phyloP scores from a whole-genome alignment of 2,329 filamentous ascomycete species.

The Botryotinia calthae region DNA sequence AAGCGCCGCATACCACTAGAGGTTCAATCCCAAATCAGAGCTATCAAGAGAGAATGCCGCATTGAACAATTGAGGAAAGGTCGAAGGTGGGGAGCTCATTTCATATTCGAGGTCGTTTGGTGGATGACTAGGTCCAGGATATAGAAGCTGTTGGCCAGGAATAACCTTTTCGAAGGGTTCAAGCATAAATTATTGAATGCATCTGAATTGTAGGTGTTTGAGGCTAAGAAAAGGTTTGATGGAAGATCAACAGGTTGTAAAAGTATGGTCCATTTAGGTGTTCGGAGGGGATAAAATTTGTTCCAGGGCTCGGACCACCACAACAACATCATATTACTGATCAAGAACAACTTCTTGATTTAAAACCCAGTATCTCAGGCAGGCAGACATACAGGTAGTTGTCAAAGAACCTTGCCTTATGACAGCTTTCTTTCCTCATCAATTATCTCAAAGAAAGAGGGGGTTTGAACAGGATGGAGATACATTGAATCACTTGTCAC shows the following conservation, averaged over 20 bases:
- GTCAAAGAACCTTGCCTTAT: not conserved
- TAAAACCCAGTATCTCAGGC: not conserved
- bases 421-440: not conserved
- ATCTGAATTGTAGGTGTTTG: not conserved
- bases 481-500: not conserved
- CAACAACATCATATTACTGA: too few relatives aligned
- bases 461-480: not conserved
- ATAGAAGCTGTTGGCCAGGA: not conserved
- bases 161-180: too few relatives aligned
- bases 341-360: not conserved
- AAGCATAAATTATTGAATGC: too few relatives aligned
- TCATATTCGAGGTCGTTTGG: not conserved
- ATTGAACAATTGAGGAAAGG: too few relatives aligned
- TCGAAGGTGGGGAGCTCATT: not conserved
- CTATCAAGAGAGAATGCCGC: not conserved
- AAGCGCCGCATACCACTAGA: not conserved
- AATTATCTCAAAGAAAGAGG: not conserved
- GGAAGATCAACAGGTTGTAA: not conserved
- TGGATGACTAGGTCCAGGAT: not conserved
- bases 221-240: too few relatives aligned
- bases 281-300: not conserved
- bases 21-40: not conserved
- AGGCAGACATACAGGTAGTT: not conserved
- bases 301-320: not conserved
- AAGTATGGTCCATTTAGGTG: not conserved